Evolutionary conservation across 306 rosid genomes (phyloP).

Genomic region (Acacia crassicarpa): DNA sequence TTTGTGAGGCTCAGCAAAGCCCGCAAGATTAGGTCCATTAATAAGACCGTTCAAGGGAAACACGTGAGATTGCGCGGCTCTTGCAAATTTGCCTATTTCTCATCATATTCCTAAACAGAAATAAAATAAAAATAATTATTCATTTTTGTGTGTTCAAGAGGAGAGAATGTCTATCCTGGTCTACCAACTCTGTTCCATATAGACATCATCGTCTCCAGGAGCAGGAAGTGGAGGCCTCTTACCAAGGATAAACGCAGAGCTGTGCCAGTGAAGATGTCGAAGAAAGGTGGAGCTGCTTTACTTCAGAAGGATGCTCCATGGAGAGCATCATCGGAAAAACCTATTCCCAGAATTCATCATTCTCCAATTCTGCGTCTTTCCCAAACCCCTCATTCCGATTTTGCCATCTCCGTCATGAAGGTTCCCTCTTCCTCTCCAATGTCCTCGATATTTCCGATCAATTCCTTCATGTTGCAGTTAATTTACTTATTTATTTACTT

Average conservation of each 20-base stretch:
- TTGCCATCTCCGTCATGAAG: slow-evolving; percentile 78
- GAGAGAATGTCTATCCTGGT: neutral
- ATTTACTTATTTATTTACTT: neutral
- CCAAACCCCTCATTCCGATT: slow-evolving; percentile 55
- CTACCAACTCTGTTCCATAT: neutral
- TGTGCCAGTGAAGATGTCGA: slow-evolving; percentile 48
- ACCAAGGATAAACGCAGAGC: neutral
- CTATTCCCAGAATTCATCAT: slow-evolving; percentile 82
- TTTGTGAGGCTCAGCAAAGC: neutral
- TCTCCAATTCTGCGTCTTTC: slow-evolving; percentile 74
- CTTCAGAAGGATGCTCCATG: slow-evolving; percentile 84
- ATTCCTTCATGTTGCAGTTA: neutral
- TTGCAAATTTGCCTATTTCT: too few species aligned
- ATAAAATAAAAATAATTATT: neutral
- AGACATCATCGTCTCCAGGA: neutral
- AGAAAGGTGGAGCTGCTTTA: slow-evolving; percentile 53
- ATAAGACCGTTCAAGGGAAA: neutral
- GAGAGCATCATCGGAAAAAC: slow-evolving; percentile 61
- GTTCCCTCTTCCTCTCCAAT: slow-evolving; percentile 29
- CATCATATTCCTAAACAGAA: neutral
- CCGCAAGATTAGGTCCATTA: neutral
- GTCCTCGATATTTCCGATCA: neutral
- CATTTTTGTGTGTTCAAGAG: neutral
- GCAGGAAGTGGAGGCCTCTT: neutral
- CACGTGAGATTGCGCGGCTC: neutral